phyloP scores from a whole-genome alignment of 75 land plant genomes.

The Selaginella moellendorffii region DNA sequence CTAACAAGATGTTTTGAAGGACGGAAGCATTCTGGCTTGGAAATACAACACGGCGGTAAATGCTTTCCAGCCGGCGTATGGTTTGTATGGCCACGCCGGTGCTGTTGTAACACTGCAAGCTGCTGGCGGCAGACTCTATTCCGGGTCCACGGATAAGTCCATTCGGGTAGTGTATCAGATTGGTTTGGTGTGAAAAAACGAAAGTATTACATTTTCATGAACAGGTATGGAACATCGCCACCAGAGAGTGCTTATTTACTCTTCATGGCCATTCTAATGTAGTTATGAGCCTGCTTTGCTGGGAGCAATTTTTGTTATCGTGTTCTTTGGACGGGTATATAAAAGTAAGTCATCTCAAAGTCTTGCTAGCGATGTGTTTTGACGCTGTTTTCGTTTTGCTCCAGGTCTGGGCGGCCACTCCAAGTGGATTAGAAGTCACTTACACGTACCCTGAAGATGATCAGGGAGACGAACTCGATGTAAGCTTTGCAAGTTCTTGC shows the following conservation, averaged over 20 bases:
- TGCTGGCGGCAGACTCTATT: constrained; percentile 57
- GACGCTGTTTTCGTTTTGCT: background rate
- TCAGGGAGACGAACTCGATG: constrained; percentile 9
- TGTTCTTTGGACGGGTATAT: constrained; percentile 73
- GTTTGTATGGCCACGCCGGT: constrained; percentile 56
- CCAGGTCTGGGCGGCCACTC: constrained; percentile 80
- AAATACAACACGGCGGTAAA: constrained; percentile 45
- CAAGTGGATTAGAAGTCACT: constrained; percentile 64
- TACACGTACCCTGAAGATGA: constrained; percentile 81
- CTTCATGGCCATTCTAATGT: constrained; percentile 68
- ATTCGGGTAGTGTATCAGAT: constrained; percentile 36
- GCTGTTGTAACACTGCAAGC: constrained; percentile 67
- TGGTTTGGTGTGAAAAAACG: too few relatives aligned
- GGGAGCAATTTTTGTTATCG: constrained; percentile 92
- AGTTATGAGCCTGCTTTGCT: constrained; percentile 86
- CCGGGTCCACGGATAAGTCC: constrained; percentile 89
- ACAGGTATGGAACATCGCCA: constrained; percentile 78
- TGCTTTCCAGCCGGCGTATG: constrained; percentile 78
- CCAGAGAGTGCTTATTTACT: constrained; percentile 66
- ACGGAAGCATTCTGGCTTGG: constrained; percentile 83
- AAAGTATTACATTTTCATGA: background rate
- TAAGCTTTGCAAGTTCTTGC: background rate
- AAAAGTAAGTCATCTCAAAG: constrained; percentile 31
- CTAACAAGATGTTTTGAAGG: constrained; percentile 33
- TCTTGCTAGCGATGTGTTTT: background rate